A percentile compares a stretch with the other conserved stretches of the same genome.
Evolutionary conservation across 257 asterid species (phyloP).

Genomic region (Salvia splendens): DNA sequence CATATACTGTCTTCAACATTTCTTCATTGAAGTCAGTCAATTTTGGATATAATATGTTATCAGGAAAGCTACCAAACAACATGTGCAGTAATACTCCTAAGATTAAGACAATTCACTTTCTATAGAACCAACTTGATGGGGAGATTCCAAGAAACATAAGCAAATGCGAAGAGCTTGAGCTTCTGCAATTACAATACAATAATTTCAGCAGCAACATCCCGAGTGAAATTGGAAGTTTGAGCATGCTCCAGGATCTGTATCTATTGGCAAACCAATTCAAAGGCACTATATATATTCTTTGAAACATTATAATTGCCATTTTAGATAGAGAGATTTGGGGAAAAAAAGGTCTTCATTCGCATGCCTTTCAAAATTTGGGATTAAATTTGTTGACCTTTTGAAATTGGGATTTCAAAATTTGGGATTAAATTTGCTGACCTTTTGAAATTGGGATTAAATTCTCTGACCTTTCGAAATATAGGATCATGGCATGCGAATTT

Average conservation of each 20-base stretch:
- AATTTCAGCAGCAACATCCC: neutral
- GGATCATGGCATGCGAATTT: too few relatives aligned
- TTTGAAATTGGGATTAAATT: too few relatives aligned
- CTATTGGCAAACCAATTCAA: neutral
- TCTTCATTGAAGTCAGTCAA: neutral
- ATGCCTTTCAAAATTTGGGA: too few relatives aligned
- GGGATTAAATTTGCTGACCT: too few relatives aligned
- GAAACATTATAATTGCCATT: too few relatives aligned
- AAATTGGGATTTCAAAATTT: too few relatives aligned
- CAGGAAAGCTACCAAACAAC: neutral
- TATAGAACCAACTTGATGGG: conserved; percentile 17
- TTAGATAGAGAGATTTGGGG: too few relatives aligned
- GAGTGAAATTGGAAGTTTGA: neutral
- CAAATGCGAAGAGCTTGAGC: conserved; percentile 32
- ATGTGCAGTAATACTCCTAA: neutral
- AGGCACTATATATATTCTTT: too few relatives aligned
- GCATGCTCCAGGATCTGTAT: neutral
- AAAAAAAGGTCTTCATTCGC: too few relatives aligned
- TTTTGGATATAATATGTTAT: neutral
- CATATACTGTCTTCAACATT: conserved; percentile 6
- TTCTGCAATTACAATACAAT: neutral
- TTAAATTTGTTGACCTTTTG: too few relatives aligned
- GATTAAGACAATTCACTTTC: neutral
- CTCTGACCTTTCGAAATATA: too few relatives aligned
- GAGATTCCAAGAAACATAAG: conserved; percentile 37